Conservation (phyloP, 2,329 filamentous ascomycete genomes). For the Monosporascus sp. region DNA sequence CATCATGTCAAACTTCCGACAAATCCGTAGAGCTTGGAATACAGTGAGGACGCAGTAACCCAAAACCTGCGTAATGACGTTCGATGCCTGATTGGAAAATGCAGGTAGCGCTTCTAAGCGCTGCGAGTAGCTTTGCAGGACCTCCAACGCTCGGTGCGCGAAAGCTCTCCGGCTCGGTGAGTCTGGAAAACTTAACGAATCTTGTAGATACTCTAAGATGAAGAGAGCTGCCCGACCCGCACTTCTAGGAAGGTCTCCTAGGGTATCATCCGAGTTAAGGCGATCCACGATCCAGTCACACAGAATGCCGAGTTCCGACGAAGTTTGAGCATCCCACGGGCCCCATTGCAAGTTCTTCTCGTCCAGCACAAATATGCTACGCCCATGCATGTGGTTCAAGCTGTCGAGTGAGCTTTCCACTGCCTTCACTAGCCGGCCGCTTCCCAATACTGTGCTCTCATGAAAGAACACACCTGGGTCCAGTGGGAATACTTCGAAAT, state of each 20-base stretch:
- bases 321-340: slow-evolving; percentile 51
- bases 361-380: slow-evolving; percentile 40
- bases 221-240: slow-evolving; percentile 36
- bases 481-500: slow-evolving; percentile 59
- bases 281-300: slow-evolving; percentile 54
- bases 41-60: slow-evolving; percentile 33
- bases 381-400: slow-evolving; percentile 26
- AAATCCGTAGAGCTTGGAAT: slow-evolving; percentile 38
- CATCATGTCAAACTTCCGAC: slow-evolving; percentile 28
- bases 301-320: slow-evolving; percentile 58
- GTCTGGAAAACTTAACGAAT: slow-evolving; percentile 35
- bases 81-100: slow-evolving; percentile 13
- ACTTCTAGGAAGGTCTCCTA: slow-evolving; percentile 11
- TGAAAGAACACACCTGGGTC: slow-evolving; percentile 54
- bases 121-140: slow-evolving; percentile 35
- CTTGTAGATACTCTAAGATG: slow-evolving; percentile 42
- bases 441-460: slow-evolving; percentile 52
- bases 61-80: slow-evolving; percentile 31
- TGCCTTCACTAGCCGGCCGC: slow-evolving; percentile 41
- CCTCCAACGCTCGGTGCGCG: slow-evolving; percentile 37
- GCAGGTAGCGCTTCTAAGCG: slow-evolving; percentile 26
- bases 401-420: slow-evolving; percentile 24
- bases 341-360: slow-evolving; percentile 49
- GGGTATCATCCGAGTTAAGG: slow-evolving; percentile 15
- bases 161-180: slow-evolving; percentile 35